Base-by-base conservation (phyloP, 768 basidiomycete genomes). In the Lactarius tabidus region DNA sequence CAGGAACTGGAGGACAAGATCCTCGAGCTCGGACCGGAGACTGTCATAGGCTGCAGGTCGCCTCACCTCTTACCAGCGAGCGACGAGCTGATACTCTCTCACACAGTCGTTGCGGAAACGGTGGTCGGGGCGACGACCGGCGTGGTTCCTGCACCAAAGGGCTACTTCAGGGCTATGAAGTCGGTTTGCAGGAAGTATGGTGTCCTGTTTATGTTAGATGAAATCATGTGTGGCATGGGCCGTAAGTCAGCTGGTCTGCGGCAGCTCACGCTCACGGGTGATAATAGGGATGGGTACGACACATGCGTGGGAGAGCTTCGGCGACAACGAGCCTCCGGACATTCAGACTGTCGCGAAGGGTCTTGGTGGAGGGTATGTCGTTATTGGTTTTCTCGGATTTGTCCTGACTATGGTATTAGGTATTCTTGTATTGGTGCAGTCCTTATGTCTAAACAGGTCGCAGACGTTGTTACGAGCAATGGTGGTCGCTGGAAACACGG, bases 221-320 rank as follows among this genome's bases (percentile, higher is more conserved):
- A 95, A 76, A 90, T 94, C 54, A 94, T 95, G 93, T 86, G 87
- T 72, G 92, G 92, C 52, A 93, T 94, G 89, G 91, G 93, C 63
- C 85, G 92, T 89, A 72, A 76, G 89, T 80, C 43, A 38, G 59
- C 15, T 38, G 36, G 41, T 53, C 36, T 52, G 60, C n/a, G 8
- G 38, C 17, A 35, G 39, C 23, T 33, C 33, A 20, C 53, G 17
- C 20, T 38, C 38, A 31, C 36, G 28, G 59, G 26, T n/a, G 60
- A 56, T 26, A n/a, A 20, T 51, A 92, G 90, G 91, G 33, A 91
- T 94, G 86, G 93, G 93, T 3, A 91, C 89, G 9, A 72, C 92
- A 52, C 93, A 95, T 71, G 90, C 85, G 23, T 95, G 93, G 93
- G 82, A 95, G 71, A 88, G 84, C 48, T 87, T 86, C 69, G 91